phyloP scores from a whole-genome alignment of 2,329 filamentous ascomycete genomes.

The Trichoderma atroviride region DNA sequence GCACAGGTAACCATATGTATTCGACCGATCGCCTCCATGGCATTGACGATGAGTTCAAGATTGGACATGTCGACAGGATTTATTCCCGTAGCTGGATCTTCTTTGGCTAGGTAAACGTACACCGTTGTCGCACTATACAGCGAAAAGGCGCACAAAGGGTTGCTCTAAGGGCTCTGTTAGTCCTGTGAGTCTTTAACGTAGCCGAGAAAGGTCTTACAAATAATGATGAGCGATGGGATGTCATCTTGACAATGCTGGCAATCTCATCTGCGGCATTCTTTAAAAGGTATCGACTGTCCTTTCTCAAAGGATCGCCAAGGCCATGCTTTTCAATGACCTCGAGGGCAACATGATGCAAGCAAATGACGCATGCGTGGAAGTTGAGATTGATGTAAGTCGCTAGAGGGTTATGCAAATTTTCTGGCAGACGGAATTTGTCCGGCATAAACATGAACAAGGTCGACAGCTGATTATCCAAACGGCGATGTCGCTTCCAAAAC shows the following conservation, averaged over 20 bases:
- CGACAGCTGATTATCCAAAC: slow-evolving; percentile 78
- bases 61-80: slow-evolving; percentile 50
- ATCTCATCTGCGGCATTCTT: slow-evolving; percentile 83
- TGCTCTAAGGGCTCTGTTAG: slow-evolving; percentile 35
- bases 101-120: slow-evolving; percentile 77
- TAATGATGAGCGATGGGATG: slow-evolving; percentile 68
- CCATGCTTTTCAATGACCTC: slow-evolving; percentile 77
- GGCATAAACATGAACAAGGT: slow-evolving; percentile 80
- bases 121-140: slow-evolving; percentile 84
- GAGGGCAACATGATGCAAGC: slow-evolving; percentile 84
- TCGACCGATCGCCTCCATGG: slow-evolving; percentile 75
- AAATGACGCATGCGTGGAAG: slow-evolving; percentile 85
- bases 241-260: slow-evolving; percentile 77
- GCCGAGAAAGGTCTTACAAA: slow-evolving; percentile 55
- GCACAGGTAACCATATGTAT: slow-evolving; percentile 77
- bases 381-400: slow-evolving; percentile 85
- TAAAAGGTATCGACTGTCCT: slow-evolving; percentile 72
- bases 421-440: slow-evolving; percentile 70
- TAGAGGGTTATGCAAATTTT: slow-evolving; percentile 67
- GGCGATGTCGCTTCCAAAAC: slow-evolving; percentile 85
- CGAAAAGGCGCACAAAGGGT: slow-evolving; percentile 63
- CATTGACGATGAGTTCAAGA: slow-evolving; percentile 76
- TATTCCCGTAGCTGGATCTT: slow-evolving; percentile 61
- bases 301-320: slow-evolving; percentile 65
- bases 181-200: background rate